Evolutionary conservation across 2,329 filamentous ascomycete genomes (phyloP), one percentile per base, ranked within the genome.

Genomic region (Cercospora sesami): DNA sequence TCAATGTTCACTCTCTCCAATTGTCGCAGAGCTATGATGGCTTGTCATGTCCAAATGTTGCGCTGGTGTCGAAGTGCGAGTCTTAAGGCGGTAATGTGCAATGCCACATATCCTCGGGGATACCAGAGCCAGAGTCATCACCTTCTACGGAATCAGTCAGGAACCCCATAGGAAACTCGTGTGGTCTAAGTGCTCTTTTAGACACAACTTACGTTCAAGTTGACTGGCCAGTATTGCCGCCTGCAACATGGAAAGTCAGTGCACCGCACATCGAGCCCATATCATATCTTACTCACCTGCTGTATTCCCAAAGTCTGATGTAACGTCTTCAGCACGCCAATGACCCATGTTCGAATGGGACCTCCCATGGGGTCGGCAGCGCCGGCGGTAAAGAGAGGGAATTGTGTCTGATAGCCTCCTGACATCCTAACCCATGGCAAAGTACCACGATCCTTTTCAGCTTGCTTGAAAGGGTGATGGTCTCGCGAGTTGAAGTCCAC

Each of bases 21-120:
- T 26, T 23, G 18, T 16, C 48, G 23, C 21, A 42, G 36, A 42
- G 36, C 36, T n/a, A n/a, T 48, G 9, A 48, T 23, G 8, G 18
- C 42, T 23, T 48, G 42, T 5, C 18, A 48, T 51, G 10, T 48
- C n/a, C 5, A 5, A 26, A 14, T 23, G 45, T 51, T 51, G 45
- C 45, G 21, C 12, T 51, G 45, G 21, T 14, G 45, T 23, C 21
- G 45, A 23, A 51, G 21, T 16, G 48, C 23, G 26, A 16, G 2
- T 14, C 14, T 68, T 42, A 68, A 5, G 63, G 63, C 5, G 67
- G 67, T 33, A 64, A 57, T 14, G 60, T 61, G 33, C 67, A 68
- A 57, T 68, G 67, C 67, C 67, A 68, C 63, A 68, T 66, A 53
- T 68, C 63, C 39, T 68, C 67, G 36, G 67, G 67, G 1, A 68